These are phyloP conservation scores for Metschnikowia matae DNA, from an alignment of 805 yeast genomes.

Conservation along the genomic window DNA sequence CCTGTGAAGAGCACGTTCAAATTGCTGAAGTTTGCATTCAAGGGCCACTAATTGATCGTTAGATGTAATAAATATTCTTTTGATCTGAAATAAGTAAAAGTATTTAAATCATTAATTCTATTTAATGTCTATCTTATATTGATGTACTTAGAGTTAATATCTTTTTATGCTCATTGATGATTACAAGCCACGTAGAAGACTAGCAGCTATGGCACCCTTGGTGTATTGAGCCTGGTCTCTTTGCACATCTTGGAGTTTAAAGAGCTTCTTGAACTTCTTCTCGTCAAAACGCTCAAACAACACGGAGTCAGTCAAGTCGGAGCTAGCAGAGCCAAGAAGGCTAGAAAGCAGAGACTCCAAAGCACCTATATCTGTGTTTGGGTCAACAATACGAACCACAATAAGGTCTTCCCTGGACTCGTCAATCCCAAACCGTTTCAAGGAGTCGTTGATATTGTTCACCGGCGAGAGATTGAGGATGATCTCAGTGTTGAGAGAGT, in stretches of 20 bases:
- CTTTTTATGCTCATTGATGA: too few relatives aligned
- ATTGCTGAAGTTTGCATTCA: slow-evolving; percentile 18
- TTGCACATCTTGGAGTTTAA: slow-evolving; percentile 28
- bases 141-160: too few relatives aligned
- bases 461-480: slow-evolving; percentile 66
- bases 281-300: slow-evolving; percentile 22
- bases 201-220: slow-evolving; percentile 14
- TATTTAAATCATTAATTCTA: neutral
- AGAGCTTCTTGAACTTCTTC: slow-evolving; percentile 32
- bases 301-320: slow-evolving; percentile 23
- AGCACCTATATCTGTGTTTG: slow-evolving; percentile 14
- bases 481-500: slow-evolving; percentile 66
- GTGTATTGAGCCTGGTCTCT: slow-evolving; percentile 11
- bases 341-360: slow-evolving; percentile 25
- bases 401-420: slow-evolving; percentile 43
- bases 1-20: slow-evolving; percentile 2
- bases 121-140: too few relatives aligned
- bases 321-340: slow-evolving; percentile 13
- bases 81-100: neutral
- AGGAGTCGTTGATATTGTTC: slow-evolving; percentile 67
- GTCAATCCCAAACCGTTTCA: slow-evolving; percentile 66
- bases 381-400: slow-evolving; percentile 45
- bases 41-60: slow-evolving; percentile 5
- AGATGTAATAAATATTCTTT: neutral
- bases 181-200: slow-evolving; percentile 16